Percentiles rank a stretch among this genome's conserved stretches.
Evolutionary conservation across 495 filamentous ascomycete genomes (phyloP).

Genomic region (Penicillium mononematosum): DNA sequence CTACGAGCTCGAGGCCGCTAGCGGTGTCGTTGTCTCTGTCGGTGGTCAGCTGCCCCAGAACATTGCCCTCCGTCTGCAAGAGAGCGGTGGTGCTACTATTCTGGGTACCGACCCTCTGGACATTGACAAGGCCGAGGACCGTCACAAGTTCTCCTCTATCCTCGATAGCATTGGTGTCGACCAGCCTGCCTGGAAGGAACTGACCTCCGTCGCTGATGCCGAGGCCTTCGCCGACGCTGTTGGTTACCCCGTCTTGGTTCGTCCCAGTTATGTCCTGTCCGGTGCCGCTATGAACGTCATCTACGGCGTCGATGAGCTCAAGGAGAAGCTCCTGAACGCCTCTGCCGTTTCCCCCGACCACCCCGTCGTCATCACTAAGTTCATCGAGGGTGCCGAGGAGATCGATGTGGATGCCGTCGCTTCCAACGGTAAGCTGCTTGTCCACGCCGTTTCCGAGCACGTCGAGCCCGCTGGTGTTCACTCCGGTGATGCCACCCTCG

Average conservation of each 20-base stretch:
- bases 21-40: conserved; percentile 90
- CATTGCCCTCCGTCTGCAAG: conserved; percentile 92
- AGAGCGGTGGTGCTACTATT: conserved; percentile 82
- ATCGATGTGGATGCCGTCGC: conserved; percentile 98
- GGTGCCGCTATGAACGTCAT: conserved; percentile 98
- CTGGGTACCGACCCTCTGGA: conserved; percentile 89
- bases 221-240: conserved; percentile 80
- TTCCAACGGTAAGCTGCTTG: conserved; percentile 76
- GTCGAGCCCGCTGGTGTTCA: conserved; percentile 96
- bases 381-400: conserved; percentile 95
- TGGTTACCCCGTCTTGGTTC: conserved; percentile 88
- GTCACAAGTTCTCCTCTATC: conserved; percentile 97
- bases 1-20: conserved; percentile 86
- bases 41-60: conserved; percentile 97
- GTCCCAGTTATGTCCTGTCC: conserved; percentile 93
- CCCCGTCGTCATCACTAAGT: conserved; percentile 97
- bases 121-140: conserved; percentile 95
- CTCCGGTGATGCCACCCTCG: conserved; percentile 91
- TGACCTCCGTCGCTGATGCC: conserved; percentile 86
- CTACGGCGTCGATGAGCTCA: conserved; percentile 80
- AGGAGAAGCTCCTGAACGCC: conserved; percentile 84
- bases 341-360: conserved; percentile 91
- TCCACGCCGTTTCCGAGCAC: conserved; percentile 95
- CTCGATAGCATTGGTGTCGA: conserved; percentile 94
- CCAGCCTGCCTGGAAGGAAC: conserved; percentile 96